Percentiles rank a stretch among this genome's conserved stretches.
These are phyloP conservation scores for Chlamydomonas schloesseri DNA, from an alignment of 139 green algal genomes.

Conservation along the genomic window DNA sequence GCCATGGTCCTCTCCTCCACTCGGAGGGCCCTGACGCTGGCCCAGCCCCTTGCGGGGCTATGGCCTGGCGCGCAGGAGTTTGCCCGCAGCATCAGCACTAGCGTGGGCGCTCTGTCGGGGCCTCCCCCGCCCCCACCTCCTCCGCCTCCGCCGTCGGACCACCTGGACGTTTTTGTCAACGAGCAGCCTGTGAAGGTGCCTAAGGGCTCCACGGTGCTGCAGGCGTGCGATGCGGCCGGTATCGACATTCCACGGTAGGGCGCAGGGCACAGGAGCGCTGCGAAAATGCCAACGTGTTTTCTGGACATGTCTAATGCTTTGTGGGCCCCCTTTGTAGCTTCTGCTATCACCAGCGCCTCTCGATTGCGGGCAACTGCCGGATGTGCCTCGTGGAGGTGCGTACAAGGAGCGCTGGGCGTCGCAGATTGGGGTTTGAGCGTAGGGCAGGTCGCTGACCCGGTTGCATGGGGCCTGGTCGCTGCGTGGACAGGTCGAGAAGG, in stretches of 20 bases:
- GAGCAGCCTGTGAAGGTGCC: constrained; percentile 84
- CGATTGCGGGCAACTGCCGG: constrained; percentile 98
- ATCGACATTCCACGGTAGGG: constrained; percentile 93
- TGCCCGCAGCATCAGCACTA: constrained; percentile 34
- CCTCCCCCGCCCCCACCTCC: not conserved
- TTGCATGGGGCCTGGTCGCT: not conserved
- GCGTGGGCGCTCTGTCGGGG: constrained; percentile 11
- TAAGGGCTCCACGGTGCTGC: constrained; percentile 92
- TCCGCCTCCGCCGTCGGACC: constrained; percentile 50
- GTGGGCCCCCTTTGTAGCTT: constrained; percentile 75
- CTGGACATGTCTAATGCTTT: too few species aligned
- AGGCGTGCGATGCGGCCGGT: constrained; percentile 96
- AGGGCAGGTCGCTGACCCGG: too few species aligned
- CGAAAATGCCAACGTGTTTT: too few species aligned
- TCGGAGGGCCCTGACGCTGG: too few species aligned
- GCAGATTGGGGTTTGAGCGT: too few species aligned
- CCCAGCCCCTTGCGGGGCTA: not conserved
- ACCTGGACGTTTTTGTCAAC: constrained; percentile 93
- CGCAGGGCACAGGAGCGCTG: too few species aligned
- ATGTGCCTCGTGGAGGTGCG: constrained; percentile 99
- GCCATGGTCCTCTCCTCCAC: too few species aligned
- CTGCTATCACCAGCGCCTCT: constrained; percentile 98
- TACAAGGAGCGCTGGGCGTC: not conserved
- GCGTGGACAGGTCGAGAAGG: constrained; percentile 93
- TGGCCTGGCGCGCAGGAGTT: constrained; percentile 43